Evolutionary conservation across 139 green algal genomes (phyloP).

Genomic region (Ettlia oleoabundans): DNA sequence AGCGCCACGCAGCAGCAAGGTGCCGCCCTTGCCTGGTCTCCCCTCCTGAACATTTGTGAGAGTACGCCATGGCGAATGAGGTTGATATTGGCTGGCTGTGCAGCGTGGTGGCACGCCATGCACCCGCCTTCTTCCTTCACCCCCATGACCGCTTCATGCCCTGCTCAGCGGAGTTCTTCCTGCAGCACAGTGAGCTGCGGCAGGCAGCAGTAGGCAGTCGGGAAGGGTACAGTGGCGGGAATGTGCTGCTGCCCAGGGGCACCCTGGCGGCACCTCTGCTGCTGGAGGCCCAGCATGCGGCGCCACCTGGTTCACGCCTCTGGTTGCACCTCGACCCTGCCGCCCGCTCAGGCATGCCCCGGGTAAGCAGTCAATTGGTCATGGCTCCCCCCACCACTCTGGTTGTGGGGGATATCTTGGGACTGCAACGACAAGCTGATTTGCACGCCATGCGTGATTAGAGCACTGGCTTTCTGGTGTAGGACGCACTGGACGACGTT

Average conservation of each 20-base stretch:
- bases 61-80: background rate
- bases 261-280: background rate
- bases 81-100: constrained; percentile 12
- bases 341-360: constrained; percentile 21
- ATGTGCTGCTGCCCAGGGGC: constrained; percentile 34
- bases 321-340: constrained; percentile 35
- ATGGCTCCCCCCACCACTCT: no score
- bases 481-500: constrained; percentile 43
- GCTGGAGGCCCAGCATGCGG: constrained; percentile 9
- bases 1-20: no score
- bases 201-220: background rate
- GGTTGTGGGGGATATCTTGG: no score
- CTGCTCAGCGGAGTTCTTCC: constrained; percentile 50
- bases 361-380: background rate
- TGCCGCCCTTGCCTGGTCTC: background rate
- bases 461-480: no score
- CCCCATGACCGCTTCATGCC: constrained; percentile 47
- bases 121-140: constrained; percentile 43
- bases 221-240: background rate
- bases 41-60: background rate
- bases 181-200: constrained; percentile 40
- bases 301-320: background rate
- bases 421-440: no score
- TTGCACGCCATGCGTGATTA: no score
- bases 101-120: background rate